Evolutionary conservation across 495 filamentous ascomycete genomes (phyloP), one percentile per base, ranked within the genome.

Genomic region (Friedmanniomyces simplex): DNA sequence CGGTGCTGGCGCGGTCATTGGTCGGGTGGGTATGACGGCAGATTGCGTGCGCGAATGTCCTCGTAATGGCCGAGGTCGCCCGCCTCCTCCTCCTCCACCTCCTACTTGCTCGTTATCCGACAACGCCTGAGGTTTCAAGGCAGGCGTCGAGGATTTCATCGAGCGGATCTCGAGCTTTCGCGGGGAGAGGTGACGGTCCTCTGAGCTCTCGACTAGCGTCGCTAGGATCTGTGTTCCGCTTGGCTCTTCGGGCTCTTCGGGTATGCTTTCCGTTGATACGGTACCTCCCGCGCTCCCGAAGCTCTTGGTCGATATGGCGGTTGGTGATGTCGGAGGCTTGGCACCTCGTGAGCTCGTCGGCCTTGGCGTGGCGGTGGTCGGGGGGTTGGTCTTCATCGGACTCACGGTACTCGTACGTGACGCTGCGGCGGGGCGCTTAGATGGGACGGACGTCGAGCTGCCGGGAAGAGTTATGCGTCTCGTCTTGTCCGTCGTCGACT

Each of bases 91-190:
- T 32, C 4, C n/a, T n/a, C 28, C 28, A 32, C 28, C 10, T 10
- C 28, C 28, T 32, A n/a, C 28, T 32, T 32, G 39, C 39, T 63
- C 60, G 16, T 52, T 58, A 30, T 63, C 60, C 0, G 60, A 63
- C 10, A 51, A 13, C 2, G 59, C 59, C 46, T 54, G 55, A 24
- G 59, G 59, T 24, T 58, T 57, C 26, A 59, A 20, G 1, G 39
- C 39, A 1, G 59, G 54, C 5, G 55, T 54, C 20, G 53, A 43
- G 1, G 43, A 52, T 11, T 49, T 54, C 22, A 36, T 55, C 0
- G 61, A 60, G 11, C 57, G 61, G 26, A 59, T 56, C 47, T 63
- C 57, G 28, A 60, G 45, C 47, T 59, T 60, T 10, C 43, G 52
- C 1, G 61, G 61, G 1, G 60, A 62, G 11, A 43, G 1, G 28